Evolutionary conservation across 768 basidiomycete genomes (phyloP).

Genomic region (Sarcodon sp.): DNA sequence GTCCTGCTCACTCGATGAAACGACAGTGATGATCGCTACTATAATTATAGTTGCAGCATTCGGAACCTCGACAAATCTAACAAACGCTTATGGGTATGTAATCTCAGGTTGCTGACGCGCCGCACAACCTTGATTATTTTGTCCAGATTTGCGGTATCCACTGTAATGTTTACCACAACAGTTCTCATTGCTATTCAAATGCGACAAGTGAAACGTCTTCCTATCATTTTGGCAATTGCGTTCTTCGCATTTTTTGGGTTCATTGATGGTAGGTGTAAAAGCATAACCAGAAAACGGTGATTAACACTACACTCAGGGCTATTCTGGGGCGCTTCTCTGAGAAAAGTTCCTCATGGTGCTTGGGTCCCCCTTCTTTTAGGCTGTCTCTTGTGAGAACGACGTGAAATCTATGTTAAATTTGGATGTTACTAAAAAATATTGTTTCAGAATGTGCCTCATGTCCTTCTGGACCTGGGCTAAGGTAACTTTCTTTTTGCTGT

Average conservation of each 20-base stretch:
- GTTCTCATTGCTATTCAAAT: slow-evolving; percentile 45
- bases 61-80: slow-evolving; percentile 34
- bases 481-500: slow-evolving; percentile 10
- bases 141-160: slow-evolving; percentile 46
- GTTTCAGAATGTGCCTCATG: slow-evolving; percentile 24
- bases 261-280: slow-evolving; percentile 31
- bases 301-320: slow-evolving; percentile 16
- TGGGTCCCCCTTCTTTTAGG: slow-evolving; percentile 59
- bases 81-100: slow-evolving; percentile 35
- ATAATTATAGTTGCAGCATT: slow-evolving; percentile 46
- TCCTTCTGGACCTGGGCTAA: slow-evolving; percentile 61
- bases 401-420: too few species aligned
- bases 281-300: background rate
- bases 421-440: too few species aligned
- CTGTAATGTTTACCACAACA: slow-evolving; percentile 53
- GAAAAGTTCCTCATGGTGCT: slow-evolving; percentile 25
- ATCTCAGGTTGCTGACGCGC: background rate
- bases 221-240: slow-evolving; percentile 25
- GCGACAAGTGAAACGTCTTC: slow-evolving; percentile 36
- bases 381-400: slow-evolving; percentile 16
- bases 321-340: slow-evolving; percentile 51
- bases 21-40: slow-evolving; percentile 32
- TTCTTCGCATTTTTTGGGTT: slow-evolving; percentile 49
- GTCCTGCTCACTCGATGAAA: background rate
- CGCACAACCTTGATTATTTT: background rate